Percentiles rank a stretch among this genome's conserved stretches.
These are phyloP conservation scores for Chlorella vulgaris DNA, from an alignment of 139 green algal genomes.

Conservation along the genomic window DNA sequence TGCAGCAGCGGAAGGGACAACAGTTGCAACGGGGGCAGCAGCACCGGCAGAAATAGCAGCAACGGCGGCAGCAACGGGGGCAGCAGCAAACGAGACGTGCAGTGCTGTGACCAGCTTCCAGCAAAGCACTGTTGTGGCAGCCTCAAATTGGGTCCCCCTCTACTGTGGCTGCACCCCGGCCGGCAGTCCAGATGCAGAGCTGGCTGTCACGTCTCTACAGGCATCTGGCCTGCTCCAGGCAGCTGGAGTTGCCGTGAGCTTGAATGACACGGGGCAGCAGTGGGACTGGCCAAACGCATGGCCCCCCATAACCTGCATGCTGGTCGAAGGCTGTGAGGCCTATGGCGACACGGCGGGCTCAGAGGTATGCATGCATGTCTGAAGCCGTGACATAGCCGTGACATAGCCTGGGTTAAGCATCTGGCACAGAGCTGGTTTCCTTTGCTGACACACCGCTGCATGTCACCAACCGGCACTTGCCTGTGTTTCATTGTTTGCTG, in stretches of 20 bases:
- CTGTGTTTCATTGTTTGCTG: too few relatives aligned
- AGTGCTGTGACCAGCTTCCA: not conserved
- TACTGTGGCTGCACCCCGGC: slow-evolving; percentile 60
- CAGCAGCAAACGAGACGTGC: not conserved
- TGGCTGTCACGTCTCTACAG: slow-evolving; percentile 34
- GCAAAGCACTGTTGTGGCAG: slow-evolving; percentile 48
- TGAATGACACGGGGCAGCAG: slow-evolving; percentile 78
- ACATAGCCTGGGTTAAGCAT: not conserved
- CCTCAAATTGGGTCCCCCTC: slow-evolving; percentile 87
- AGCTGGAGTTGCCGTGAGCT: slow-evolving; percentile 73
- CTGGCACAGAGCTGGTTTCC: too few relatives aligned
- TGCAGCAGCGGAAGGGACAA: not conserved
- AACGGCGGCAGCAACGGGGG: not conserved
- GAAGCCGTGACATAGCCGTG: too few relatives aligned
- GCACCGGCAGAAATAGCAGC: slow-evolving; percentile 6
- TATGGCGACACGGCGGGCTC: not conserved
- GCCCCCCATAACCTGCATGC: slow-evolving; percentile 88
- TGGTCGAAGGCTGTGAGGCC: slow-evolving; percentile 53
- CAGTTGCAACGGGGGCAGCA: not conserved
- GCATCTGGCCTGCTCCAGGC: slow-evolving; percentile 44
- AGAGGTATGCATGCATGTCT: slow-evolving; percentile 2
- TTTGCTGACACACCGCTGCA: not conserved
- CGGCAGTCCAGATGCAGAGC: slow-evolving; percentile 10
- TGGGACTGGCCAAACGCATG: slow-evolving; percentile 97
- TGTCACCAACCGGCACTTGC: too few relatives aligned